These are phyloP conservation scores for Rhizophlyctis rosea DNA, from an alignment of 192 early-diverging fungal species.

Conservation along the genomic window DNA sequence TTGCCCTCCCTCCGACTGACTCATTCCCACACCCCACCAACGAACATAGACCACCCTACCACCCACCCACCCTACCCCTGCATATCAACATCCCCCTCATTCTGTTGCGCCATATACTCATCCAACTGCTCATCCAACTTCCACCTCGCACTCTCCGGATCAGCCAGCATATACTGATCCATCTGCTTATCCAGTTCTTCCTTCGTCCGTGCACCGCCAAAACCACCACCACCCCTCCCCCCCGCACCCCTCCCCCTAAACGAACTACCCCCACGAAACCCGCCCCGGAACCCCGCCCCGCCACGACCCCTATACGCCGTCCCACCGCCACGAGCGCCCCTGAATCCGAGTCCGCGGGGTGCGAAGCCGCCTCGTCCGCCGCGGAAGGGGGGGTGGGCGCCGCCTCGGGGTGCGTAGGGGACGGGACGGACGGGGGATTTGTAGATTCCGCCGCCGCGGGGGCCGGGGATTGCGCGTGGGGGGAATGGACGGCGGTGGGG, in stretches of 20 bases:
- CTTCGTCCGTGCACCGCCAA: not conserved
- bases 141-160: conserved; percentile 1
- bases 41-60: too few species aligned
- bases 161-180: conserved; percentile 11
- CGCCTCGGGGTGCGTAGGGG: too few species aligned
- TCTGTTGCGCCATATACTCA: conserved; percentile 10
- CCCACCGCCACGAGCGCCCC: not conserved
- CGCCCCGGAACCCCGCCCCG: not conserved
- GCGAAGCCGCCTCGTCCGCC: not conserved
- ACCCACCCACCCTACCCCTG: too few species aligned
- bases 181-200: conserved; percentile 11
- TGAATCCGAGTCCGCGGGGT: not conserved
- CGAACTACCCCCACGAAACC: conserved; percentile 1
- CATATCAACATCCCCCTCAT: not conserved
- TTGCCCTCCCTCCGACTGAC: too few species aligned
- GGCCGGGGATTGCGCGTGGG: too few species aligned
- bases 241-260: conserved; percentile 2
- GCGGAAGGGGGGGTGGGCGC: too few species aligned
- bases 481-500: too few species aligned
- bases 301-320: not conserved
- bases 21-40: too few species aligned
- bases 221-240: not conserved
- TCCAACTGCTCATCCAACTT: conserved; percentile 15
- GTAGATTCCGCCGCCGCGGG: too few species aligned
- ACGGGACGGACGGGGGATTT: too few species aligned